These are phyloP conservation scores for Globisporangium lucens DNA, from an alignment of 352 stramenopile genomes.

Conservation along the genomic window DNA sequence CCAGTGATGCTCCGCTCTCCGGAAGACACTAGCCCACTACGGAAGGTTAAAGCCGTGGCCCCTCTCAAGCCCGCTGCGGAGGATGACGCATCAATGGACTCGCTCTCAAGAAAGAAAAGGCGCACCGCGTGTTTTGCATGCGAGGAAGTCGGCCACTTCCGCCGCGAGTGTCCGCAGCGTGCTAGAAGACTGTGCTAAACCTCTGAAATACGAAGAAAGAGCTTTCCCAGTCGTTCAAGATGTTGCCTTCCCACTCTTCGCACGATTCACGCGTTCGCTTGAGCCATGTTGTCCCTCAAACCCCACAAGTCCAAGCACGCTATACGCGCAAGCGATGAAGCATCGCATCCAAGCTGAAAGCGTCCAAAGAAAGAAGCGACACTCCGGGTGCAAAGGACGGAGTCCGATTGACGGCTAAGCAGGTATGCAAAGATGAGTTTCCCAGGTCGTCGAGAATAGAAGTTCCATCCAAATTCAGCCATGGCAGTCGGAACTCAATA, in stretches of 20 bases:
- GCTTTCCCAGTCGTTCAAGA: background rate
- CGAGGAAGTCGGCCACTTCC: constrained; percentile 21
- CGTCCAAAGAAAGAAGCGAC: background rate
- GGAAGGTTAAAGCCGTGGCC: background rate
- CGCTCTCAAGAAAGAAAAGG: constrained; percentile 8
- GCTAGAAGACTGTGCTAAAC: constrained; percentile 18
- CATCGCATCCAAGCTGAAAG: background rate
- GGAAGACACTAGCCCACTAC: background rate
- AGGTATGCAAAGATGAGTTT: background rate
- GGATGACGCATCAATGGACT: background rate
- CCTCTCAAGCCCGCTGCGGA: background rate
- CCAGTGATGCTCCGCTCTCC: background rate
- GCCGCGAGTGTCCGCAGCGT: constrained; percentile 22
- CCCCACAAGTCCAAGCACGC: background rate
- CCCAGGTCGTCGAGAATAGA: background rate
- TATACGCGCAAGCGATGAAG: background rate
- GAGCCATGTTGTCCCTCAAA: background rate
- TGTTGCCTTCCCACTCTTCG: background rate
- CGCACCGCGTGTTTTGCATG: constrained; percentile 7
- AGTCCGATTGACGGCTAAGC: background rate
- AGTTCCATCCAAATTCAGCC: background rate
- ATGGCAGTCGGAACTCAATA: background rate
- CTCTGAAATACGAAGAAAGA: background rate
- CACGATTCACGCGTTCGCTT: background rate
- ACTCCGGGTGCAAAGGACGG: too few species aligned